phyloP scores from a whole-genome alignment of 495 filamentous ascomycete genomes.

The Lasiosphaeris hirsuta region DNA sequence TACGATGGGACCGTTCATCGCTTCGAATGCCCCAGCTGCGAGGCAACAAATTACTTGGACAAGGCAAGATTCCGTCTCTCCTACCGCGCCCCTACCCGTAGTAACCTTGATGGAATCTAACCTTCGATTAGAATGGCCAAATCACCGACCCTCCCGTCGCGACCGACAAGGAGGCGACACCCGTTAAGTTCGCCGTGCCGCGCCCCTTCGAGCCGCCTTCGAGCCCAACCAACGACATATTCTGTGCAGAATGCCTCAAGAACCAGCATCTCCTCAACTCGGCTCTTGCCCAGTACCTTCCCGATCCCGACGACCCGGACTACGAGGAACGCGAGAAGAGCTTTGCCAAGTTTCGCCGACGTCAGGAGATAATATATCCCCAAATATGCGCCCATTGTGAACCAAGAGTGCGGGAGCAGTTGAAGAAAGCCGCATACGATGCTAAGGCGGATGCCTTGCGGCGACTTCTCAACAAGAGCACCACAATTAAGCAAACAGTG shows the following conservation, averaged over 20 bases:
- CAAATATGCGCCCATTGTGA: slow-evolving; percentile 78
- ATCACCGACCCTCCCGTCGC: slow-evolving; percentile 81
- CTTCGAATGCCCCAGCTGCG: slow-evolving; percentile 71
- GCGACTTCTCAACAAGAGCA: slow-evolving; percentile 63
- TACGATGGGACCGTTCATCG: slow-evolving; percentile 50
- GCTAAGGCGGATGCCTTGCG: slow-evolving; percentile 75
- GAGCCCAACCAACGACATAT: slow-evolving; percentile 43
- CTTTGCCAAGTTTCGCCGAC: slow-evolving; percentile 57
- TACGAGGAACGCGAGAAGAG: slow-evolving; percentile 47
- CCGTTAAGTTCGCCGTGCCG: slow-evolving; percentile 39
- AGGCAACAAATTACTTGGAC: slow-evolving; percentile 80
- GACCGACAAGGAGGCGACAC: slow-evolving; percentile 33
- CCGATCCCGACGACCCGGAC: slow-evolving; percentile 63
- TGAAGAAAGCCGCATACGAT: slow-evolving; percentile 66
- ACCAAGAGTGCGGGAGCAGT: slow-evolving; percentile 58
- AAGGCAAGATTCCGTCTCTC: slow-evolving; percentile 37
- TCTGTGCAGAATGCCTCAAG: slow-evolving; percentile 74
- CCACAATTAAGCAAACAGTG: slow-evolving; percentile 42
- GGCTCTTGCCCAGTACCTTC: slow-evolving; percentile 65
- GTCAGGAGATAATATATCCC: slow-evolving; percentile 74
- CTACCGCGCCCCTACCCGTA: not conserved
- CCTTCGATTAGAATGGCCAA: slow-evolving; percentile 61
- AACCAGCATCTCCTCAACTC: slow-evolving; percentile 76
- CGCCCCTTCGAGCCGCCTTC: slow-evolving; percentile 29
- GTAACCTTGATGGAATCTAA: not conserved